phyloP scores from a whole-genome alignment of 2,329 filamentous ascomycete species.

The Paracorniculantispora psalliotae region DNA sequence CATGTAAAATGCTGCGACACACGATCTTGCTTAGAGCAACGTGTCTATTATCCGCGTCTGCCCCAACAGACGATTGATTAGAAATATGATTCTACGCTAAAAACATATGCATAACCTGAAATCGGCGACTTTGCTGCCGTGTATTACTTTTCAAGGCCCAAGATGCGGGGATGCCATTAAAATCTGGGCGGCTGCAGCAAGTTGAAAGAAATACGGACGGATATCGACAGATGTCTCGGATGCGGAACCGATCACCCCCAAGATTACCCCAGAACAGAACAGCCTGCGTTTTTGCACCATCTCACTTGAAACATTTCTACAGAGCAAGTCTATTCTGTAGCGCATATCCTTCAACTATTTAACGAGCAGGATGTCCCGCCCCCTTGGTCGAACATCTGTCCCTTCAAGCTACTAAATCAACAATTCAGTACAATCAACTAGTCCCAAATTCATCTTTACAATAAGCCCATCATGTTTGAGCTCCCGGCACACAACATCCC shows the following conservation, averaged over 20 bases:
- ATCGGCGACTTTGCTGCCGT: too few relatives aligned
- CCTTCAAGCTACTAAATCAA: background rate
- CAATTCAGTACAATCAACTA: background rate
- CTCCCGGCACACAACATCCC: slow-evolving; percentile 1
- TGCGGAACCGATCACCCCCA: background rate
- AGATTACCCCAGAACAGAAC: too few relatives aligned
- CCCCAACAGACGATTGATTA: too few relatives aligned
- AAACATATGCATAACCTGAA: too few relatives aligned
- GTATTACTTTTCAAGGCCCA: too few relatives aligned
- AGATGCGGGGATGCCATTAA: background rate
- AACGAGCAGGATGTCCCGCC: background rate
- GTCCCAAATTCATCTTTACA: background rate
- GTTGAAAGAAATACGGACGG: too few relatives aligned
- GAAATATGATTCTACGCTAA: too few relatives aligned
- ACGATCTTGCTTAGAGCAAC: too few relatives aligned
- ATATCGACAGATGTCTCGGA: background rate
- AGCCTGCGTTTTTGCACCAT: too few relatives aligned
- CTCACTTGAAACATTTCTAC: background rate
- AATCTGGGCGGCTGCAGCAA: background rate
- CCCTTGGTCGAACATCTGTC: background rate
- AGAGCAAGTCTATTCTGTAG: too few relatives aligned
- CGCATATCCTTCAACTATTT: background rate
- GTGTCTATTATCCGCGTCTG: too few relatives aligned
- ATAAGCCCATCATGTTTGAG: background rate
- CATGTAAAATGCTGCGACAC: too few relatives aligned